Evolutionary conservation across 192 early-diverging fungal genomes (phyloP), one percentile per base, ranked within the genome.

Genomic region (Funneliformis mosseae): DNA sequence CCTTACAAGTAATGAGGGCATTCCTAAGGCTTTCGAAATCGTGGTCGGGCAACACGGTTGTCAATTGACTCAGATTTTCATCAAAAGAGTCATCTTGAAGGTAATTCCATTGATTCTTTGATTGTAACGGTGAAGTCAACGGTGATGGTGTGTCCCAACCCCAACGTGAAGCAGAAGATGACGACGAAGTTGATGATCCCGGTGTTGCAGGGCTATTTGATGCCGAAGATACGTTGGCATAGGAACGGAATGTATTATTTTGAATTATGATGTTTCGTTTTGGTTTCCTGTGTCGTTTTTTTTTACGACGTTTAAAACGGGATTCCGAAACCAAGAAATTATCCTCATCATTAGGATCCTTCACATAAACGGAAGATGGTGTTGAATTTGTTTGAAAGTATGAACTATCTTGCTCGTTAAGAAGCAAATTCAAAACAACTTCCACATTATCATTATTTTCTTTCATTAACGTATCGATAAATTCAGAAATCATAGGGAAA

Each of bases 31-130:
- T 77, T 14, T 75, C 60, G 0, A 71, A 42, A 38, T 84, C 77
- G 12, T 86, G 81, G 11, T 88, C 80, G 1, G 84, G 80, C 42
- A 90, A 85, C 14, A 86, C 61, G 14, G 67, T 69, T 38, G 82
- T 59, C 16, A 89, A 46, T 16, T 83, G 80, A 3, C 79, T 81
- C 39, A 87, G 50, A 0, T 77, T 67, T 4, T 75, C 38, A 45
- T 88, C 83, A 23, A 89, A 81, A n/a, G n/a, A 18, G 68, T 69
- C 63, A 68, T 78, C 42, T 9, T 48, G 7, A 33, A 9, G 9
- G n/a, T 60, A 5, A 45, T 7, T 10, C 14, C 21, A n/a, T 9
- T 46, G n/a, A 28, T 55, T 28, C 10, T 8, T 71, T 14, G 69
- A 27, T 38, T 70, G 68, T 7, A 42, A 14, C 1, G 68, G 12